Conservation (phyloP, 768 basidiomycete genomes). For the Leccinum sublutescens region DNA sequence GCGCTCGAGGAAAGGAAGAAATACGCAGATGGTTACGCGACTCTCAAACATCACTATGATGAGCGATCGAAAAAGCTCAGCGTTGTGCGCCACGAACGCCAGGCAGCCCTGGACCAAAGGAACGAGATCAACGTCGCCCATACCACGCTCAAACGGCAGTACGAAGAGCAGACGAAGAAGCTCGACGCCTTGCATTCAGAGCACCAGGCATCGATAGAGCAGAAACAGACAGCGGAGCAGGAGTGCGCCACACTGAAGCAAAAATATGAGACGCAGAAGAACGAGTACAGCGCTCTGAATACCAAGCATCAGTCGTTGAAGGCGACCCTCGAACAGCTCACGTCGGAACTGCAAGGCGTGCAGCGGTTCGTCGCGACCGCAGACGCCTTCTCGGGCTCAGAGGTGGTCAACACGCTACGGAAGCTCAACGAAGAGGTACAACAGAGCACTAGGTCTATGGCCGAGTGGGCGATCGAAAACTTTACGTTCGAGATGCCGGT, state of each 20-base stretch:
- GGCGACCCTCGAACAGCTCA: slow-evolving; percentile 37
- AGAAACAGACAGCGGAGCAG: slow-evolving; percentile 5
- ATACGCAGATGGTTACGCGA: not conserved
- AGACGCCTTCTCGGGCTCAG: slow-evolving; percentile 42
- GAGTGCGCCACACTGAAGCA: slow-evolving; percentile 5
- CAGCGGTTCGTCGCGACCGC: slow-evolving; percentile 43
- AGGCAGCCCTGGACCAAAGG: not conserved
- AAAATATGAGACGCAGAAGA: slow-evolving; percentile 12
- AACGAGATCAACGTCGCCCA: slow-evolving; percentile 13
- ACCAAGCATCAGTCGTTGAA: slow-evolving; percentile 13
- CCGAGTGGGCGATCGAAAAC: slow-evolving; percentile 42
- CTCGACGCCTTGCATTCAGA: slow-evolving; percentile 6
- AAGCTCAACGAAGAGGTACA: slow-evolving; percentile 45
- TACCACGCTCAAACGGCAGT: slow-evolving; percentile 17
- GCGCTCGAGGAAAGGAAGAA: slow-evolving; percentile 10
- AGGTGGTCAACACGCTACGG: slow-evolving; percentile 42
- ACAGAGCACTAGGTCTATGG: slow-evolving; percentile 43
- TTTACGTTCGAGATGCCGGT: slow-evolving; percentile 25
- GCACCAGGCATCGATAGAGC: slow-evolving; percentile 1
- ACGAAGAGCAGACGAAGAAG: slow-evolving; percentile 12
- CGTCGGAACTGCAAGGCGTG: slow-evolving; percentile 40
- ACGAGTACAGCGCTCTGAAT: slow-evolving; percentile 12
- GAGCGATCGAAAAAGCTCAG: slow-evolving; percentile 5
- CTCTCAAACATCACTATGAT: slow-evolving; percentile 8
- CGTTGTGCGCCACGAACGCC: slow-evolving; percentile 6